phyloP scores from a whole-genome alignment of 2,329 filamentous ascomycete species.

The Colletotrichum australisinense region DNA sequence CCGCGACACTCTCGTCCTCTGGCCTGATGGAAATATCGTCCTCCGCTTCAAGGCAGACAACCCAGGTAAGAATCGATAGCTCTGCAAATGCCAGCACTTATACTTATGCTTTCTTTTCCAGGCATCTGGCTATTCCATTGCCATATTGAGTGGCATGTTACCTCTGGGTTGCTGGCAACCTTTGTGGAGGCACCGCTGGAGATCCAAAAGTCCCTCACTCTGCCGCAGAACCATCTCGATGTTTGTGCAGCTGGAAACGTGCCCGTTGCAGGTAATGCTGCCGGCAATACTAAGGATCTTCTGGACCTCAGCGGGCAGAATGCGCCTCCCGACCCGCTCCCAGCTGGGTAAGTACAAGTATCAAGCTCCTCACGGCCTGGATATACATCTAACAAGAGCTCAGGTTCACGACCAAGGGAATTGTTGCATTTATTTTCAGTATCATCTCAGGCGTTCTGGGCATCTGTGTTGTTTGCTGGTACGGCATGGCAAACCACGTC shows the following conservation, averaged over 20 bases:
- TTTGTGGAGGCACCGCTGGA: conserved; percentile 72
- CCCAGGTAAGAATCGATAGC: conserved; percentile 55
- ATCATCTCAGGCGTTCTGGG: conserved; percentile 76
- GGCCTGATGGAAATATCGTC: conserved; percentile 74
- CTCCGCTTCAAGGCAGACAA: conserved; percentile 75
- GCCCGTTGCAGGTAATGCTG: conserved; percentile 76
- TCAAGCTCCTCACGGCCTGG: neutral
- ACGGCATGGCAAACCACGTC: conserved; percentile 58
- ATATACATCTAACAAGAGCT: neutral
- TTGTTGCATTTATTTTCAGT: conserved; percentile 80
- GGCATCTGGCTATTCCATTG: conserved; percentile 81
- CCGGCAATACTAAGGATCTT: conserved; percentile 73
- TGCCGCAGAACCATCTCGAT: conserved; percentile 70
- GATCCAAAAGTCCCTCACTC: conserved; percentile 68
- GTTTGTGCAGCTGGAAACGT: conserved; percentile 66
- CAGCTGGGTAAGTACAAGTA: conserved; percentile 64
- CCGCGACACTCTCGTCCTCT: conserved; percentile 75
- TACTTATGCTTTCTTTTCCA: conserved; percentile 29
- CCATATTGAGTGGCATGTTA: conserved; percentile 83
- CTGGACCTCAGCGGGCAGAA: conserved; percentile 74
- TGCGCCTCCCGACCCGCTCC: conserved; percentile 64
- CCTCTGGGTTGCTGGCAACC: conserved; percentile 73
- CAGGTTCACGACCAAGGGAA: conserved; percentile 76
- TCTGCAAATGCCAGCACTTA: too few relatives aligned
- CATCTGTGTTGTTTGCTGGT: conserved; percentile 74